These are phyloP conservation scores for Cryphonectria nitschkei DNA, from an alignment of 2,329 filamentous ascomycete genomes.

Conservation along the genomic window DNA sequence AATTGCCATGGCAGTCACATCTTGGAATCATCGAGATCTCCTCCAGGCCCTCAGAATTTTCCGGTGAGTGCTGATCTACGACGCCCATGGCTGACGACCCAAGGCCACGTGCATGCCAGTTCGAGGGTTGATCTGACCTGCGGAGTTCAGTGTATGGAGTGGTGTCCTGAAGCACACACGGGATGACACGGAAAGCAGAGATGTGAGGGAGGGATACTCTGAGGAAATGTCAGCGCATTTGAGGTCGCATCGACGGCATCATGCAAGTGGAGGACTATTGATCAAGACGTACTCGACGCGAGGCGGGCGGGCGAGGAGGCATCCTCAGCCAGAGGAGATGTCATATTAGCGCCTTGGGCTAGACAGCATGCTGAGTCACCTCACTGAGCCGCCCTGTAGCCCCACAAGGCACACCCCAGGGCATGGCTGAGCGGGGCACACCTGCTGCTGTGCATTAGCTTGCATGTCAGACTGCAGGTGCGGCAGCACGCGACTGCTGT, in stretches of 20 bases:
- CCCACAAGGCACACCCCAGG: background rate
- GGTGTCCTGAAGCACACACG: background rate
- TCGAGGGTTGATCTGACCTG: background rate
- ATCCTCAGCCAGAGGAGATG: too few relatives aligned
- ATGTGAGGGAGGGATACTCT: background rate
- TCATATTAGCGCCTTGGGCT: too few relatives aligned
- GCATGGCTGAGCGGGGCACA: background rate
- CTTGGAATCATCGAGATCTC: background rate
- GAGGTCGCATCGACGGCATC: background rate
- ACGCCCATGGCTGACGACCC: background rate
- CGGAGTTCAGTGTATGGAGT: background rate
- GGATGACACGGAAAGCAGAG: background rate
- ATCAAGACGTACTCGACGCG: background rate
- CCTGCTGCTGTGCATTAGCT: background rate
- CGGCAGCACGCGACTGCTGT: background rate
- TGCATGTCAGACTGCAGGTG: background rate
- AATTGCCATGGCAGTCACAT: background rate
- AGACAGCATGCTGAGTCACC: background rate
- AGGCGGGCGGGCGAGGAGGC: background rate
- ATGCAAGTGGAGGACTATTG: background rate
- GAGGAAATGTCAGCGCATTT: background rate
- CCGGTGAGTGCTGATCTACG: background rate
- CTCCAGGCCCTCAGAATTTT: background rate
- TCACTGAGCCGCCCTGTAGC: too few relatives aligned
- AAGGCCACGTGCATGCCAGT: background rate